Evolutionary conservation across 805 yeast genomes (phyloP).

Genomic region (Metschnikowia reukaufii): DNA sequence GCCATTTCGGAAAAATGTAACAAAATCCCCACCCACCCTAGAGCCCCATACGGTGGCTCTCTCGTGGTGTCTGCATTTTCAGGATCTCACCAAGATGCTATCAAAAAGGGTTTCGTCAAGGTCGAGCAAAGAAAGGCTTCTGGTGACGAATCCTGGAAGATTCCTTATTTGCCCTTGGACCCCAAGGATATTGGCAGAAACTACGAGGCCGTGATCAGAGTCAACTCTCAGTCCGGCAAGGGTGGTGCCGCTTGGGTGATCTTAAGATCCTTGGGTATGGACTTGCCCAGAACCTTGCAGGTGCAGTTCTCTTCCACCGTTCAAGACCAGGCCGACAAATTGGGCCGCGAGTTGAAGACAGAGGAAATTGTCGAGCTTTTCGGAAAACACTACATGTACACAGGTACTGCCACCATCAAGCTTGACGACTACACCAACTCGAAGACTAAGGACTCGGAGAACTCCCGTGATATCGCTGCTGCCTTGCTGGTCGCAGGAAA

Average conservation of each 20-base stretch:
- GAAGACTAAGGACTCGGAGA: constrained; percentile 21
- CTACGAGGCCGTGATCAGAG: constrained; percentile 80
- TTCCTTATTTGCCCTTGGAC: constrained; percentile 78
- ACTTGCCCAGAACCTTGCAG: constrained; percentile 71
- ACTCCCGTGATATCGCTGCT: constrained; percentile 25
- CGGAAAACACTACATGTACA: constrained; percentile 51
- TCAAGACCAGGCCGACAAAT: constrained; percentile 60
- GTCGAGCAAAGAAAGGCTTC: constrained; percentile 55
- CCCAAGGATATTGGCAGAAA: constrained; percentile 80
- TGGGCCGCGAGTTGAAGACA: constrained; percentile 69
- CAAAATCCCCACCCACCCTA: constrained; percentile 68
- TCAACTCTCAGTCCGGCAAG: constrained; percentile 83
- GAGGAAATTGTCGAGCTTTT: constrained; percentile 63
- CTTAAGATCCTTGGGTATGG: constrained; percentile 67
- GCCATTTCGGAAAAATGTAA: constrained; percentile 74
- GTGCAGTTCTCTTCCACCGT: constrained; percentile 65
- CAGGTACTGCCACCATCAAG: constrained; percentile 17
- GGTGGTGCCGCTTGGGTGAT: constrained; percentile 88
- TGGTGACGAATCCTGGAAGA: constrained; percentile 50
- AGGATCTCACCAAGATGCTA: constrained; percentile 73
- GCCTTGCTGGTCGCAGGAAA: constrained; percentile 20
- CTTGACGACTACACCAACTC: constrained; percentile 28
- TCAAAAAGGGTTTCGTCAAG: constrained; percentile 61
- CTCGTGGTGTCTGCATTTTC: constrained; percentile 77
- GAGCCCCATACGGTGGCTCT: constrained; percentile 82